A percentile compares a stretch with the other conserved stretches of the same genome.
Conservation (phyloP, 2,329 filamentous ascomycete species). For the Emergomyces africanus region DNA sequence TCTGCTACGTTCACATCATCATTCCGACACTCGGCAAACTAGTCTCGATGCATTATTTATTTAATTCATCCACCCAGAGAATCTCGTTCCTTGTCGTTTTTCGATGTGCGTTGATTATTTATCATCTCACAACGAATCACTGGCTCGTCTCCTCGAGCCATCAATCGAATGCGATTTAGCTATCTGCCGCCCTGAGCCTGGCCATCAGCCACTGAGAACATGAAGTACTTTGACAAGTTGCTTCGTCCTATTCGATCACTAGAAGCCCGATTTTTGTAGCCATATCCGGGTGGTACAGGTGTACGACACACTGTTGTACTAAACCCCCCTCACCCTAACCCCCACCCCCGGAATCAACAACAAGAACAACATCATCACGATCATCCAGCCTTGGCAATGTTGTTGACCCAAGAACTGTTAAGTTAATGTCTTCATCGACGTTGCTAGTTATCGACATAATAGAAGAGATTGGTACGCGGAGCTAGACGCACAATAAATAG, state of each 20-base stretch:
- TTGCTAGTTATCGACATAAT: neutral
- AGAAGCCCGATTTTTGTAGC: neutral
- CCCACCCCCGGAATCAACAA: neutral
- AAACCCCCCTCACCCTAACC: no score
- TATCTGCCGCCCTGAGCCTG: no score
- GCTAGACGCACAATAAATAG: neutral
- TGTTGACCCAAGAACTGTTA: neutral
- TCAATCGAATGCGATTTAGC: neutral
- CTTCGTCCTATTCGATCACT: neutral
- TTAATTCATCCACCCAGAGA: neutral
- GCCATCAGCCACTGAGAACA: neutral
- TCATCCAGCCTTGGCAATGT: no score
- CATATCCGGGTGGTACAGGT: neutral
- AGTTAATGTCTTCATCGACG: neutral
- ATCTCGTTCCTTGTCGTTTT: neutral
- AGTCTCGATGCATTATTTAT: neutral
- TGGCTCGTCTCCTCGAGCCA: neutral
- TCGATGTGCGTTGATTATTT: neutral
- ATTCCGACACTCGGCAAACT: neutral
- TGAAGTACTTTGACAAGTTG: neutral
- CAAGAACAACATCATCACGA: neutral
- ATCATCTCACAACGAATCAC: neutral
- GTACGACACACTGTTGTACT: neutral
- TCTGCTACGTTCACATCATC: neutral
- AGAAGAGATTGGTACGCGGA: neutral